phyloP scores from a whole-genome alignment of 2,329 filamentous ascomycete species.

The Aspergillus aculeatinus region DNA sequence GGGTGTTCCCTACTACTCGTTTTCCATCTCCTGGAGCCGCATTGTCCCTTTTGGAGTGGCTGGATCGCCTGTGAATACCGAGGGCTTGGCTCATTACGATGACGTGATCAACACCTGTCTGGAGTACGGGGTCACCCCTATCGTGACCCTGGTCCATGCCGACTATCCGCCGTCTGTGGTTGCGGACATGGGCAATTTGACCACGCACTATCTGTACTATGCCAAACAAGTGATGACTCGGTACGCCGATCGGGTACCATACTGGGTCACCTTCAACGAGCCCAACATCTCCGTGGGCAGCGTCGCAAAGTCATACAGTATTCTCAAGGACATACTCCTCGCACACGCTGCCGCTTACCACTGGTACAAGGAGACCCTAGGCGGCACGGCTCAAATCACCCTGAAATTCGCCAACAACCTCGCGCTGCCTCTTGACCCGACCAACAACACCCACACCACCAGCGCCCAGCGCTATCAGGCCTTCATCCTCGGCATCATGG shows the following conservation, averaged over 20 bases:
- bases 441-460: conserved; percentile 65
- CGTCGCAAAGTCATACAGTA: conserved; percentile 38
- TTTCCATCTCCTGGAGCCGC: conserved; percentile 51
- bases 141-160: conserved; percentile 44
- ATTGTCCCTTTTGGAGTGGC: conserved; percentile 50
- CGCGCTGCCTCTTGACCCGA: conserved; percentile 47
- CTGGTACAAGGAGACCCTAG: conserved; percentile 43
- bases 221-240: conserved; percentile 40
- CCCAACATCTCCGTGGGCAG: conserved; percentile 35
- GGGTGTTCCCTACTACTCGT: conserved; percentile 43
- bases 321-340: conserved; percentile 51
- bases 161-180: conserved; percentile 30
- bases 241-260: conserved; percentile 40
- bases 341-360: conserved; percentile 41
- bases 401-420: conserved; percentile 54
- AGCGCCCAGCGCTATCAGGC: conserved; percentile 84
- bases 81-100: conserved; percentile 50
- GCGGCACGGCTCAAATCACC: conserved; percentile 43
- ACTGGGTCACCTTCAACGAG: conserved; percentile 47
- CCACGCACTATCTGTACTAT: conserved; percentile 40
- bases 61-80: conserved; percentile 47
- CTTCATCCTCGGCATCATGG: conserved; percentile 57
- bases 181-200: conserved; percentile 36
- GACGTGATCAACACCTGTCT: conserved; percentile 48
- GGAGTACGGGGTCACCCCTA: conserved; percentile 45